Evolutionary conservation across 768 basidiomycete species (phyloP).

Genomic region (Xerocomellus intermedius): DNA sequence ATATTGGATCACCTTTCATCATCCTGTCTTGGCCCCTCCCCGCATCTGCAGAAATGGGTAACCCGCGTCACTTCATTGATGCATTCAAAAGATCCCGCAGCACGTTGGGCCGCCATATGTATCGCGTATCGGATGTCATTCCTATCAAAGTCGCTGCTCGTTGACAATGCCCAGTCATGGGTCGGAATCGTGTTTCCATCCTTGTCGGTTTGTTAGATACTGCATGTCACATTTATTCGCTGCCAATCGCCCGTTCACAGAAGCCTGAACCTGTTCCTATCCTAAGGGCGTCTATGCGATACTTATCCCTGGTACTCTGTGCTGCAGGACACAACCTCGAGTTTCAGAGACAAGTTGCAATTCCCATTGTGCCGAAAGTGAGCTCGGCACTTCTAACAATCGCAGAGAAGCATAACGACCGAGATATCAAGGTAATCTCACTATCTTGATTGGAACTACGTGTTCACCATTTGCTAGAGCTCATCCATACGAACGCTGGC

Average conservation of each 20-base stretch:
- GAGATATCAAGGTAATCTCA: conserved; percentile 52
- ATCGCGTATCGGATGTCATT: conserved; percentile 65
- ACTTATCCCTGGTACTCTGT: conserved; percentile 61
- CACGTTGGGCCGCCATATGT: conserved; percentile 78
- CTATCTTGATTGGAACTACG: background rate
- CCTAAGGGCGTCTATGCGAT: conserved; percentile 62
- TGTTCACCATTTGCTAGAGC: conserved; percentile 36
- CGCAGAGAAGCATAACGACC: conserved; percentile 49
- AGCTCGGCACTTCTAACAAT: conserved; percentile 55
- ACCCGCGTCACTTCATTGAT: conserved; percentile 71
- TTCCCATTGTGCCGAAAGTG: conserved; percentile 73
- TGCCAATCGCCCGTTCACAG: conserved; percentile 38
- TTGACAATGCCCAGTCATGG: conserved; percentile 76
- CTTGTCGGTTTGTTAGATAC: conserved; percentile 58
- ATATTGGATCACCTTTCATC: conserved; percentile 54
- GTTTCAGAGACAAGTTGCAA: conserved; percentile 76
- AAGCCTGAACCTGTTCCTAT: conserved; percentile 65
- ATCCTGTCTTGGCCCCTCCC: conserved; percentile 55
- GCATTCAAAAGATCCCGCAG: conserved; percentile 73
- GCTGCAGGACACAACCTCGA: conserved; percentile 61
- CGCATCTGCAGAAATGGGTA: conserved; percentile 73
- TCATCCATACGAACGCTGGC: conserved; percentile 48
- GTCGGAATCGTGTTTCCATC: conserved; percentile 59
- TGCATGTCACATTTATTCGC: conserved; percentile 14
- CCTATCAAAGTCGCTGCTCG: conserved; percentile 56